These are phyloP conservation scores for Aspergillus biplanus DNA, from an alignment of 495 filamentous ascomycete genomes.

Conservation along the genomic window DNA sequence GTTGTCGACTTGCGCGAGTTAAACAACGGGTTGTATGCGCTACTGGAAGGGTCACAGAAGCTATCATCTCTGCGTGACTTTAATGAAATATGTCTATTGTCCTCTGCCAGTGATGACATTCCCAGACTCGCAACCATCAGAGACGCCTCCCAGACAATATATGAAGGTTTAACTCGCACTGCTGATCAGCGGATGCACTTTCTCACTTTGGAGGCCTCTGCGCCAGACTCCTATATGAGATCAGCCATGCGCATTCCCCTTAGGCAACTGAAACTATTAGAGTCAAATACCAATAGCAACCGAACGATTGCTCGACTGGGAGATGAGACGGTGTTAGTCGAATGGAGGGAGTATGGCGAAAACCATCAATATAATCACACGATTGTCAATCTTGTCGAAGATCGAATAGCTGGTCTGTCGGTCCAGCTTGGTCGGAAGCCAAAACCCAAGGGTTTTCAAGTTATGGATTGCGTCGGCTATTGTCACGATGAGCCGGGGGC, in stretches of 20 bases:
- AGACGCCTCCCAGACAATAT: neutral
- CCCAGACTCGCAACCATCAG: neutral
- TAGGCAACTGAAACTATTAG: neutral
- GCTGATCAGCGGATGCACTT: neutral
- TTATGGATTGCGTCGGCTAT: neutral
- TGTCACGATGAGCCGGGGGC: neutral
- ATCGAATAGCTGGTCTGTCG: neutral
- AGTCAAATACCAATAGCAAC: neutral
- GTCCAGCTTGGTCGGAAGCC: neutral
- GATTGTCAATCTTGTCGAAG: neutral
- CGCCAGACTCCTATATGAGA: neutral
- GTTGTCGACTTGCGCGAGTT: neutral
- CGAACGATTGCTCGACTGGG: neutral
- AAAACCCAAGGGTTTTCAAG: neutral
- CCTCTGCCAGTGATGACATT: neutral
- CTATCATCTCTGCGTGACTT: neutral
- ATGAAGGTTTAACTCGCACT: neutral
- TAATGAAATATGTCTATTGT: neutral
- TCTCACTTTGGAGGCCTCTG: neutral
- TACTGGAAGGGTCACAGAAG: neutral
- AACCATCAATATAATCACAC: neutral
- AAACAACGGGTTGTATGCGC: neutral
- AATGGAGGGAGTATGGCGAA: neutral
- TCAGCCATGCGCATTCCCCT: neutral
- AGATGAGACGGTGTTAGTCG: neutral